Evolutionary conservation across 2,329 filamentous ascomycete species (phyloP).

Genomic region (Alternaria gaisen): DNA sequence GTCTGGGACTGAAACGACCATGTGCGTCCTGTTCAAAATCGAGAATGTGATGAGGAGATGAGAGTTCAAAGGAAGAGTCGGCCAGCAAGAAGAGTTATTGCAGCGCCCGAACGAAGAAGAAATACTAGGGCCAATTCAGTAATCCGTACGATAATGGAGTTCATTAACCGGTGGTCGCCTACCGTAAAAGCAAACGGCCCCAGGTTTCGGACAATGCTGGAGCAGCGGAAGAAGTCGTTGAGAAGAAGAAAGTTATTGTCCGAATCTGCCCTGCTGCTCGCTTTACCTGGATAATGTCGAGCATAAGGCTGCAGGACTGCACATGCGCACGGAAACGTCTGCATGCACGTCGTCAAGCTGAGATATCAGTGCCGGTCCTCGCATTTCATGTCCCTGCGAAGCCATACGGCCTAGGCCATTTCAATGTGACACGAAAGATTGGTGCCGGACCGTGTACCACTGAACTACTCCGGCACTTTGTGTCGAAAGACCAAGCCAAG

Average conservation of each 20-base stretch:
- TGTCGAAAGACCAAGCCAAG: slow-evolving; percentile 1
- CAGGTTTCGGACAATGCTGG: background rate
- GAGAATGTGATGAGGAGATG: background rate
- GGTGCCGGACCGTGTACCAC: background rate
- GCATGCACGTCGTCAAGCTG: slow-evolving; percentile 6
- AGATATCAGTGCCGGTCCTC: slow-evolving; percentile 1
- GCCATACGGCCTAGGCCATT: background rate
- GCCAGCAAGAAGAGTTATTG: background rate
- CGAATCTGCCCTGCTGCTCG: slow-evolving; percentile 2
- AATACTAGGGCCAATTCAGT: background rate
- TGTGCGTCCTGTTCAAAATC: background rate
- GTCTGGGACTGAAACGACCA: background rate
- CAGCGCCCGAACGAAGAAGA: background rate
- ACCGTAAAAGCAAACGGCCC: background rate
- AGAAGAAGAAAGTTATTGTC: background rate
- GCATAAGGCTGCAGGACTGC: slow-evolving; percentile 6
- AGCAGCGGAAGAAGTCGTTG: background rate
- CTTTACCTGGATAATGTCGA: slow-evolving; percentile 3
- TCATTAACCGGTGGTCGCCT: background rate
- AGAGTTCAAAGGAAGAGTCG: background rate
- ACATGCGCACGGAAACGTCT: slow-evolving; percentile 7
- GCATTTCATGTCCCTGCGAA: background rate
- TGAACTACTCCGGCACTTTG: background rate
- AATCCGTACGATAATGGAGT: background rate
- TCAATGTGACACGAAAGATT: slow-evolving; percentile 8